Percentiles rank a stretch among this genome's conserved stretches.
These are phyloP conservation scores for Monosporascus sp. DNA, from an alignment of 2,329 filamentous ascomycete genomes.

Conservation along the genomic window DNA sequence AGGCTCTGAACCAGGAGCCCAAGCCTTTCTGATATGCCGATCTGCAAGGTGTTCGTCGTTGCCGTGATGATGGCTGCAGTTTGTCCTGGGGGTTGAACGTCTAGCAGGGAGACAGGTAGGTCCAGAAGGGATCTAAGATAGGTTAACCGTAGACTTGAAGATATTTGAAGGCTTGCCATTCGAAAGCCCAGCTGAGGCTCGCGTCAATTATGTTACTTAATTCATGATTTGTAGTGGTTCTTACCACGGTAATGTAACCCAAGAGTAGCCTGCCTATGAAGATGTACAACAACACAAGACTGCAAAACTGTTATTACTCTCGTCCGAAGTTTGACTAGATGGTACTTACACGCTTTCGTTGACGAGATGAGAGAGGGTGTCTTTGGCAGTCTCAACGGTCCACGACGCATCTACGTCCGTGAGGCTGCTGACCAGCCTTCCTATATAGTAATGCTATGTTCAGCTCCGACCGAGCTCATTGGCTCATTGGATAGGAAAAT, in stretches of 20 bases:
- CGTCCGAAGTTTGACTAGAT: background rate
- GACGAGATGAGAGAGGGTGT: conserved; percentile 27
- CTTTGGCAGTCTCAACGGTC: conserved; percentile 13
- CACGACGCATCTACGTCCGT: conserved; percentile 23
- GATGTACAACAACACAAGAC: conserved; percentile 65
- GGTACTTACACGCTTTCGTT: conserved; percentile 39
- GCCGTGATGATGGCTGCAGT: conserved; percentile 59
- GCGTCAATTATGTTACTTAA: conserved; percentile 1
- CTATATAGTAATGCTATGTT: conserved; percentile 17
- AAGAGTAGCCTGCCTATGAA: conserved; percentile 62
- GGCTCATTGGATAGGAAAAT: too few relatives aligned
- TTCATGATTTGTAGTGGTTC: conserved; percentile 6
- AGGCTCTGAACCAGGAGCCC: conserved; percentile 51
- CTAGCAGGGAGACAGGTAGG: conserved; percentile 62
- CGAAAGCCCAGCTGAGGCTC: conserved; percentile 47
- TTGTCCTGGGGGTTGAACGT: conserved; percentile 56
- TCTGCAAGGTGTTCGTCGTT: conserved; percentile 56
- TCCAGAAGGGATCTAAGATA: conserved; percentile 61
- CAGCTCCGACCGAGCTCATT: background rate
- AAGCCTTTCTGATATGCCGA: conserved; percentile 59
- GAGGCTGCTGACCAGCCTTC: conserved; percentile 43
- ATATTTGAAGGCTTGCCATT: conserved; percentile 55
- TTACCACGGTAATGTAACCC: conserved; percentile 55
- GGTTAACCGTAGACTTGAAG: conserved; percentile 54
- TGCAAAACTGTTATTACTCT: conserved; percentile 17